phyloP scores from a whole-genome alignment of 2,329 filamentous ascomycete species.

The Colletotrichum salicis region DNA sequence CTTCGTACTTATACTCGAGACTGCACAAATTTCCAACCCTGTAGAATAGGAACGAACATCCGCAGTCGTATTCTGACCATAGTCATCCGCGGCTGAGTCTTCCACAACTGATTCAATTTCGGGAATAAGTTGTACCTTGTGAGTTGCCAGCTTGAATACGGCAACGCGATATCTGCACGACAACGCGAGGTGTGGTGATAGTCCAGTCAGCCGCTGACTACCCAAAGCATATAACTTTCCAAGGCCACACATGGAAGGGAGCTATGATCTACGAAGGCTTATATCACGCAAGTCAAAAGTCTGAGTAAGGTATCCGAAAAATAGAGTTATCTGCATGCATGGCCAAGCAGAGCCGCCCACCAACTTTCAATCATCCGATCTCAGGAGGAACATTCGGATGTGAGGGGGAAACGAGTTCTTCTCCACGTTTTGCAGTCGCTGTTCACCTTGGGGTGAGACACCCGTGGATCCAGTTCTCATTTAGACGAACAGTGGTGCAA shows the following conservation, averaged over 20 bases:
- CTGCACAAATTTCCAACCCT: background rate
- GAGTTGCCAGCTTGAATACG: background rate
- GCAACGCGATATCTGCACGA: background rate
- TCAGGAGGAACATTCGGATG: background rate
- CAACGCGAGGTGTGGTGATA: background rate
- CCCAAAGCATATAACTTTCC: background rate
- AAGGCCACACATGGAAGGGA: background rate
- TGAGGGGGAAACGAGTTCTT: background rate
- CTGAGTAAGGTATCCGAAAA: background rate
- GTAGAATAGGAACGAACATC: no score
- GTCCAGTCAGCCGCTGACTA: background rate
- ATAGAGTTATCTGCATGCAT: background rate
- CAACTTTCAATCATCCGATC: conserved; percentile 13
- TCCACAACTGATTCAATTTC: background rate
- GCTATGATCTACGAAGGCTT: background rate
- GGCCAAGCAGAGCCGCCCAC: conserved; percentile 1
- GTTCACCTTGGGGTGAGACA: background rate
- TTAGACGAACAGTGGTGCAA: background rate
- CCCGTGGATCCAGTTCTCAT: background rate
- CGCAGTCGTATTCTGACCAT: no score
- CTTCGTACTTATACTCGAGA: conserved; percentile 15
- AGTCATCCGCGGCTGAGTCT: background rate
- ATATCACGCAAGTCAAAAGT: background rate
- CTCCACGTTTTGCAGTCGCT: background rate
- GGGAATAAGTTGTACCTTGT: background rate